Evolutionary conservation across 75 land plant genomes (phyloP), one percentile per base, ranked within the genome.

Genomic region (Cryptomeria japonica): DNA sequence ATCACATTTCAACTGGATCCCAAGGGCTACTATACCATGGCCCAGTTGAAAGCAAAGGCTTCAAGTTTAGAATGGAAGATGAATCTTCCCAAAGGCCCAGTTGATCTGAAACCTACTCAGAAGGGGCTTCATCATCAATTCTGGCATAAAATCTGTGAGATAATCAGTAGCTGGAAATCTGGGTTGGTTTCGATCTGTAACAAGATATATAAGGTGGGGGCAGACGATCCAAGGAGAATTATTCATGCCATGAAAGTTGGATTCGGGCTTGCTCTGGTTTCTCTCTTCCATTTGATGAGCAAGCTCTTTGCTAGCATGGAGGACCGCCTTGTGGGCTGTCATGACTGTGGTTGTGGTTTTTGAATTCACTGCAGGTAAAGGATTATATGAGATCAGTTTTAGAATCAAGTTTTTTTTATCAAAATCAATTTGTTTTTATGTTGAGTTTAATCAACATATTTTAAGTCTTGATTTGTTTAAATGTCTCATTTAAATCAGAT

Each of bases 311-410:
- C 68, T 41, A 90, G 92, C 25, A 91, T 94, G 18, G 96, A 94
- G 19, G 91, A 87, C 56, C 36, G 91, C 92, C 19, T 89, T 93
- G 88, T 96, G 97, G 97, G 97, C 96, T 9, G 88, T 96, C 70
- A 86, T 96, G 88, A 96, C 97, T 12, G 97, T 94, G 34, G 96
- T 94, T 0, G 97, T 96, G 1, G 93, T 94, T 79, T 96, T 92
- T 80, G 94, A 96, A 73, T 96, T 89, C 78, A 92, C 96, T 51
- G 97, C 91, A 49, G 97, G 97, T 93, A 92, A 87, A 49, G 47
- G 18, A 41, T 25, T 22, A 51, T 51, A 51, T 51, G 16, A 1
- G 16, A 51, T 0, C n/a, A n/a, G n/a, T n/a, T n/a, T n/a, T n/a
- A n/a, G n/a, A n/a, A n/a, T n/a, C n/a, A n/a, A n/a, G n/a, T n/a